Conservation (phyloP, 129 eudicot genomes). For the Sambucus nigra region DNA sequence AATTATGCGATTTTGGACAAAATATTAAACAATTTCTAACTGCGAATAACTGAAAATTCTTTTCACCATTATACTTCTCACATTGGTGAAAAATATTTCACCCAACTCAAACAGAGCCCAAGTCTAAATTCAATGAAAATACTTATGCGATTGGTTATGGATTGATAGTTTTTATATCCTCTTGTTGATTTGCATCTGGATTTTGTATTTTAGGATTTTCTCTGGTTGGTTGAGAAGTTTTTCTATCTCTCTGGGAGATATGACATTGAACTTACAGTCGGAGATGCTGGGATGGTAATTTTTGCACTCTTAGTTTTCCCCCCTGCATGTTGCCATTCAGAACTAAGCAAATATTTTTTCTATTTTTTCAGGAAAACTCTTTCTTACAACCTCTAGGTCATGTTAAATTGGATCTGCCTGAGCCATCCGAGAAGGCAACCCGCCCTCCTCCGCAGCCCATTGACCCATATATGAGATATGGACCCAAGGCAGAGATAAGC, state of each 20-base stretch:
- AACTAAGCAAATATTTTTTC: constrained; percentile 6
- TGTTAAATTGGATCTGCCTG: constrained; percentile 69
- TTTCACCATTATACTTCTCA: too few relatives aligned
- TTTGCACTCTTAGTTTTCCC: not conserved
- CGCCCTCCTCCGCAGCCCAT: constrained; percentile 71
- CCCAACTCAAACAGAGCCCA: too few relatives aligned
- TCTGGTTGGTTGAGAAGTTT: constrained; percentile 85
- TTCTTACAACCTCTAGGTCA: constrained; percentile 61
- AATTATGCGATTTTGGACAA: too few relatives aligned
- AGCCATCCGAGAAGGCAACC: constrained; percentile 78
- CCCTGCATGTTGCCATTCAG: constrained; percentile 1
- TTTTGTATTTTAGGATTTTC: constrained; percentile 66
- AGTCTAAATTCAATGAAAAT: too few relatives aligned
- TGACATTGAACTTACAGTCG: constrained; percentile 72
- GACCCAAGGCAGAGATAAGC: constrained; percentile 74
- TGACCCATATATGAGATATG: constrained; percentile 52
- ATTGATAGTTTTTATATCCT: not conserved
- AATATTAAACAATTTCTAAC: too few relatives aligned
- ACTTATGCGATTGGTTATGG: too few relatives aligned
- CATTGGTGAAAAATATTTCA: too few relatives aligned
- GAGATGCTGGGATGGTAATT: constrained; percentile 85
- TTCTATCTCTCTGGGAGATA: constrained; percentile 82
- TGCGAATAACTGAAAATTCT: too few relatives aligned
- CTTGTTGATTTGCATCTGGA: not conserved
- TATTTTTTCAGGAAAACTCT: constrained; percentile 74